Conservation (phyloP, 140 eudicot genomes). For the Erigeron philadelphicus region DNA sequence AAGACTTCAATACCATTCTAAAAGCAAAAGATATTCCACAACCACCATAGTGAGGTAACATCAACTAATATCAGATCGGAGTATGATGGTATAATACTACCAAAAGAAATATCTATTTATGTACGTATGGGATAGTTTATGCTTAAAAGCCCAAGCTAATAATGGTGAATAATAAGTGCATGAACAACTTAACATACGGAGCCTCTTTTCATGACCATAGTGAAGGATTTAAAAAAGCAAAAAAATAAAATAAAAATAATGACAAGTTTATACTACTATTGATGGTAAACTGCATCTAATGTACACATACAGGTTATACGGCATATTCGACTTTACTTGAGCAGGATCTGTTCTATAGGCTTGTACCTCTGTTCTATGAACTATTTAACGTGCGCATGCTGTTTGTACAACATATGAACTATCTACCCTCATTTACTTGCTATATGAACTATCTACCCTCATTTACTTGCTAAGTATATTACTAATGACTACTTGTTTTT, state of each 20-base stretch:
- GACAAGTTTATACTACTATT: not conserved
- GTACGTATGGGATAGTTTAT: too few species aligned
- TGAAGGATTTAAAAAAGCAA: constrained; percentile 1
- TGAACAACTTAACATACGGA: not conserved
- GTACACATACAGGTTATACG: not conserved
- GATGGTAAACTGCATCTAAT: constrained; percentile 4
- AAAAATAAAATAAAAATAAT: not conserved
- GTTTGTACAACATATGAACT: constrained; percentile 17
- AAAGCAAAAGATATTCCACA: too few species aligned
- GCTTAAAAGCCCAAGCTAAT: not conserved
- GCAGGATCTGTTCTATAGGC: too few species aligned
- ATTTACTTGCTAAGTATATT: constrained; percentile 13
- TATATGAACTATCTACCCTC: constrained; percentile 19
- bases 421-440: constrained; percentile 21
- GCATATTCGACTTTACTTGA: too few species aligned
- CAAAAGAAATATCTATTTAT: too few species aligned
- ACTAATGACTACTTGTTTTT: constrained; percentile 49
- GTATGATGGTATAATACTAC: too few species aligned
- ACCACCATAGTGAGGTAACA: too few species aligned
- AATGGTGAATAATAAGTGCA: not conserved
- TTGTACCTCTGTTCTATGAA: too few species aligned
- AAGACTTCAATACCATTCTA: too few species aligned
- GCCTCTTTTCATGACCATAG: constrained; percentile 16
- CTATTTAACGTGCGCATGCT: not conserved
- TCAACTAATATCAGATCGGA: not conserved